Conservation (phyloP, 2,329 filamentous ascomycete species). For the Dryadomyces quercivorus region DNA sequence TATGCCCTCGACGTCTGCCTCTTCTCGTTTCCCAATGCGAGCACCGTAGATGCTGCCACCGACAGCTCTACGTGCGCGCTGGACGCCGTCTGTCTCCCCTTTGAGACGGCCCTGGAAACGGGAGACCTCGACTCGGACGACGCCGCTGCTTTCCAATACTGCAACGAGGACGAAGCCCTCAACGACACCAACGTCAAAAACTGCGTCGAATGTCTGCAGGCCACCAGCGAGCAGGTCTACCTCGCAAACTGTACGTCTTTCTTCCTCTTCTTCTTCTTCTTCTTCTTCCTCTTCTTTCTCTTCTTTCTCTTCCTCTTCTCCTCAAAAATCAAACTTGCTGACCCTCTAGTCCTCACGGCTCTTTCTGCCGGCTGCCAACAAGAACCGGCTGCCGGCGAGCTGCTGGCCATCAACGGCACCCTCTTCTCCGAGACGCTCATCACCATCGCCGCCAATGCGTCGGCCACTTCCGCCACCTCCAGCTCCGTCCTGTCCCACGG, state of each 20-base stretch:
- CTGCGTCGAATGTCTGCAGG: slow-evolving; percentile 31
- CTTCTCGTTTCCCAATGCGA: slow-evolving; percentile 22
- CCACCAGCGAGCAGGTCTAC: slow-evolving; percentile 27
- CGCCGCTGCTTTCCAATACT: slow-evolving; percentile 26
- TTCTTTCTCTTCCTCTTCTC: background rate
- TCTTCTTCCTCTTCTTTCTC: background rate
- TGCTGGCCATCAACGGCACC: slow-evolving; percentile 28
- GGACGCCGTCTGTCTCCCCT: slow-evolving; percentile 25
- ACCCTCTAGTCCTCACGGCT: slow-evolving; percentile 33
- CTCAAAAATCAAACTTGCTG: no score
- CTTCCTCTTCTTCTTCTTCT: background rate
- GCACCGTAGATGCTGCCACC: slow-evolving; percentile 14
- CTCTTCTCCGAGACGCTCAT: slow-evolving; percentile 29
- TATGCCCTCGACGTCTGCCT: slow-evolving; percentile 36
- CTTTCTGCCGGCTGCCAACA: slow-evolving; percentile 36
- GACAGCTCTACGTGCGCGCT: slow-evolving; percentile 31
- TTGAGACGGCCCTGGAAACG: slow-evolving; percentile 24
- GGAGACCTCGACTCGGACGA: slow-evolving; percentile 18
- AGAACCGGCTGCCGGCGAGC: slow-evolving; percentile 22
- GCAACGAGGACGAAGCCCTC: slow-evolving; percentile 24
- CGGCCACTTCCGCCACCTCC: slow-evolving; percentile 13
- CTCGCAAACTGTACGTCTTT: slow-evolving; percentile 34
- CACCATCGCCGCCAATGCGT: slow-evolving; percentile 23
- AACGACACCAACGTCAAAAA: slow-evolving; percentile 18
- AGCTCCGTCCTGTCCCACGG: slow-evolving; percentile 26